Conservation (phyloP, 805 yeast species). For the Yarrowia porcina region DNA sequence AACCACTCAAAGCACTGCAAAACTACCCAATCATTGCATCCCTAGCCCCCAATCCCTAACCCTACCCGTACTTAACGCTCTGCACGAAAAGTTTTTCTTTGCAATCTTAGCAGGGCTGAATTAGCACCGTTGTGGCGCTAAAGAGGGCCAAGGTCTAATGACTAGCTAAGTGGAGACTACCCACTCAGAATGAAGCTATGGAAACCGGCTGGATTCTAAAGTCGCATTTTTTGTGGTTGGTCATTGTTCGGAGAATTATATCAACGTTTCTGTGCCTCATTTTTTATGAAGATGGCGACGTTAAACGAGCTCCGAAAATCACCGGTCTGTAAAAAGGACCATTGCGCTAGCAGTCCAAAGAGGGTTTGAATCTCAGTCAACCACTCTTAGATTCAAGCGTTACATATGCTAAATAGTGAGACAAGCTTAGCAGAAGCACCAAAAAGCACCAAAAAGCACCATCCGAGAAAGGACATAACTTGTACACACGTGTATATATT, state of each 20-base stretch:
- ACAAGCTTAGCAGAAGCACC: no score
- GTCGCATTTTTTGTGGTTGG: not conserved
- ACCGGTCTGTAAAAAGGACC: not conserved
- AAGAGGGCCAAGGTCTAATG: not conserved
- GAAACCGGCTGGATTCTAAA: not conserved
- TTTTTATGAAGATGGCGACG: not conserved
- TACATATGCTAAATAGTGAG: not conserved
- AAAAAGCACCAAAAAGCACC: no score
- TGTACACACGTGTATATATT: no score
- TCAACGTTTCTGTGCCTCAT: constrained; percentile 18
- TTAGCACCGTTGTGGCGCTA: constrained; percentile 19
- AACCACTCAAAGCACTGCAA: no score
- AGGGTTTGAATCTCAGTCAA: not conserved
- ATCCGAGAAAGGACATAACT: no score
- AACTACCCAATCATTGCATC: no score
- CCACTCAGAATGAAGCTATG: not conserved
- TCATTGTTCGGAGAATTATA: not conserved
- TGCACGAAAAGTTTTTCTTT: not conserved
- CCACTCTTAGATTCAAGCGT: not conserved
- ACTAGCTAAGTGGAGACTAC: not conserved
- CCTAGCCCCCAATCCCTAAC: no score
- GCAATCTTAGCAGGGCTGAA: not conserved
- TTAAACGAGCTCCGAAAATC: constrained; percentile 14
- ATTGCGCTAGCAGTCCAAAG: constrained; percentile 2
- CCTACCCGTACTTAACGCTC: no score